phyloP scores from a whole-genome alignment of 1,284 basidiomycete species.

The Tremellales sp. region DNA sequence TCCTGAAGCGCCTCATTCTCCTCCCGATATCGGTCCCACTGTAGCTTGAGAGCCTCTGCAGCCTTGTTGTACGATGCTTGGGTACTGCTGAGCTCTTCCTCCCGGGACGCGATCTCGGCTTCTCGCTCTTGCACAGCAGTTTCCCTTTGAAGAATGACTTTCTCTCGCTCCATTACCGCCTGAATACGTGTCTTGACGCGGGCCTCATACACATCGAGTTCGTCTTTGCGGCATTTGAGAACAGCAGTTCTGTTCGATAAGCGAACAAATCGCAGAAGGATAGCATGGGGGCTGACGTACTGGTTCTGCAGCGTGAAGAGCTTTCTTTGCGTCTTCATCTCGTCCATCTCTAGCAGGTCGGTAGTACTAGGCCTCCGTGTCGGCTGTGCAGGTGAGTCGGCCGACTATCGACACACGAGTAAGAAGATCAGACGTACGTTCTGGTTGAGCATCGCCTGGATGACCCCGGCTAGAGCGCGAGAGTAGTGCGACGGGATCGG shows the following conservation, averaged over 20 bases:
- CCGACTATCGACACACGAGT: background rate
- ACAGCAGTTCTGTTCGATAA: conserved; percentile 21
- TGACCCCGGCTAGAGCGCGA: conserved; percentile 31
- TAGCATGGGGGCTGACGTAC: conserved; percentile 47
- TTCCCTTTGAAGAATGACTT: conserved; percentile 19
- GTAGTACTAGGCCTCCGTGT: conserved; percentile 40
- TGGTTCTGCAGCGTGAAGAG: conserved; percentile 46
- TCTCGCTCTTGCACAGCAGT: conserved; percentile 59
- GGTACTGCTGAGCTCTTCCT: conserved; percentile 67
- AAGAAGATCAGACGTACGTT: conserved; percentile 24
- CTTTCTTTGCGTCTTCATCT: conserved; percentile 47
- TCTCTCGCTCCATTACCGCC: conserved; percentile 60
- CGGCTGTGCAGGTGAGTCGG: conserved; percentile 23
- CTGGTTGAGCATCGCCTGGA: conserved; percentile 44
- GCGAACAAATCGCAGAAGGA: conserved; percentile 11
- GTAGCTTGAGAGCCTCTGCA: conserved; percentile 53
- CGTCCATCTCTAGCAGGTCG: conserved; percentile 45
- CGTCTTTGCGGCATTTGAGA: conserved; percentile 44
- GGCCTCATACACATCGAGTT: conserved; percentile 55
- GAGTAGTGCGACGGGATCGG: conserved; percentile 39
- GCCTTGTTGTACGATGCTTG: conserved; percentile 64
- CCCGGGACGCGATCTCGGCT: conserved; percentile 63
- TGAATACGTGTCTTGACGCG: conserved; percentile 16
- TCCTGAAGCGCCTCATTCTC: conserved; percentile 55
- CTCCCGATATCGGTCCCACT: conserved; percentile 52